These are phyloP conservation scores for Teunomyces atbi DNA, from an alignment of 805 yeast species.

Conservation along the genomic window DNA sequence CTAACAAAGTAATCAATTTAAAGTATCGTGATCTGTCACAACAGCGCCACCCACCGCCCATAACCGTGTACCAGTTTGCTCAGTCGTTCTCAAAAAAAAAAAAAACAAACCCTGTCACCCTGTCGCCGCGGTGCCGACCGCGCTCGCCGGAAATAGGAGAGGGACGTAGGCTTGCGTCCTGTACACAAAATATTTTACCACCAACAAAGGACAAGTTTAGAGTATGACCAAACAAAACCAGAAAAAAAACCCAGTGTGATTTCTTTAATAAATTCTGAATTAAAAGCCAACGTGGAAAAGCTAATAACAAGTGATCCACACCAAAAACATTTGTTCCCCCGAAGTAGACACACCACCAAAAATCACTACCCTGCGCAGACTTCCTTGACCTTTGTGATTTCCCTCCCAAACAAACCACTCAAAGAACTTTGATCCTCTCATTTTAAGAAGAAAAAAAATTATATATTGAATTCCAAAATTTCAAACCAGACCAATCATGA, in stretches of 20 bases:
- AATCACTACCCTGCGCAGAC: not conserved
- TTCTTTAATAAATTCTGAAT: no score
- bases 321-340: no score
- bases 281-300: no score
- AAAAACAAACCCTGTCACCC: not conserved
- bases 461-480: not conserved
- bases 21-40: no score
- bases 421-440: not conserved
- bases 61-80: not conserved
- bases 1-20: no score
- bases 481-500: not conserved
- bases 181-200: not conserved
- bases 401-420: no score
- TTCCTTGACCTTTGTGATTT: not conserved
- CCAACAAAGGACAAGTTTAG: slow-evolving; percentile 2
- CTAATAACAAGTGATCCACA: no score
- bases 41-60: not conserved
- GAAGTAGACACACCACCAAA: no score
- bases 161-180: not conserved
- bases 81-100: not conserved
- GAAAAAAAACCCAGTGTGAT: not conserved
- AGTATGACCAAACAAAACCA: not conserved
- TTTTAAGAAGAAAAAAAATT: not conserved
- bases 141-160: slow-evolving; percentile 5
- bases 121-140: slow-evolving; percentile 3